Percentiles rank a stretch among this genome's conserved stretches.
Evolutionary conservation across 306 rosid species (phyloP).

Genomic region (Luffa aegyptiaca): DNA sequence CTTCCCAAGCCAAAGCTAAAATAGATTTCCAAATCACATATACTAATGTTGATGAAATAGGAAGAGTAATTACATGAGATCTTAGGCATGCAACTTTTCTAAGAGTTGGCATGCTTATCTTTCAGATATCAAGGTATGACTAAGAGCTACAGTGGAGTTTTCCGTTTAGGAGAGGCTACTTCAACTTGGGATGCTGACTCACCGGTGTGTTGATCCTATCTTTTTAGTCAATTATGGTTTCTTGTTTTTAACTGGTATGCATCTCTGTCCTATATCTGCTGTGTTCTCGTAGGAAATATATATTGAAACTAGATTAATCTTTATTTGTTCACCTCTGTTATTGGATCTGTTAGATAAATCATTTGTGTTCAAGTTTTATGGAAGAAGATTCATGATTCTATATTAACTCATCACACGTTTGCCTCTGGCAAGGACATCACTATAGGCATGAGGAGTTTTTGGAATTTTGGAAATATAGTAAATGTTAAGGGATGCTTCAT

Average conservation of each 20-base stretch:
- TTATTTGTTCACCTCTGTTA: not conserved
- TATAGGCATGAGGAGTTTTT: not conserved
- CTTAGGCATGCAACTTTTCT: slow-evolving; percentile 1
- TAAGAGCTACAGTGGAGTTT: slow-evolving; percentile 89
- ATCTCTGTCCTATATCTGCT: not conserved
- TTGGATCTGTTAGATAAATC: not conserved
- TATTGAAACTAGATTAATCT: too few species aligned
- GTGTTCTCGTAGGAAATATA: not conserved
- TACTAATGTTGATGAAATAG: not conserved
- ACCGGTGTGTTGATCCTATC: slow-evolving; percentile 43
- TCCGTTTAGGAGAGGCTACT: slow-evolving; percentile 97
- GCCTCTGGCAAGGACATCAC: not conserved
- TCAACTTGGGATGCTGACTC: slow-evolving; percentile 99
- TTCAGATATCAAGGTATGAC: slow-evolving; percentile 90
- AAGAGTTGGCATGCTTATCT: slow-evolving; percentile 15
- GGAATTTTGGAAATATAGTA: not conserved
- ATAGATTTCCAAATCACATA: not conserved
- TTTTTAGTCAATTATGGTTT: not conserved
- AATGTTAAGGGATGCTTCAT: not conserved
- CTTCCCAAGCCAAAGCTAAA: not conserved
- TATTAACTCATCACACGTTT: not conserved
- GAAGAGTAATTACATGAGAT: not conserved
- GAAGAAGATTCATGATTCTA: not conserved
- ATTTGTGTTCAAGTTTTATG: not conserved
- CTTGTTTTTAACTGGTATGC: not conserved